These are phyloP conservation scores for Clitoria ternatea DNA, from an alignment of 306 rosid species.

Conservation along the genomic window DNA sequence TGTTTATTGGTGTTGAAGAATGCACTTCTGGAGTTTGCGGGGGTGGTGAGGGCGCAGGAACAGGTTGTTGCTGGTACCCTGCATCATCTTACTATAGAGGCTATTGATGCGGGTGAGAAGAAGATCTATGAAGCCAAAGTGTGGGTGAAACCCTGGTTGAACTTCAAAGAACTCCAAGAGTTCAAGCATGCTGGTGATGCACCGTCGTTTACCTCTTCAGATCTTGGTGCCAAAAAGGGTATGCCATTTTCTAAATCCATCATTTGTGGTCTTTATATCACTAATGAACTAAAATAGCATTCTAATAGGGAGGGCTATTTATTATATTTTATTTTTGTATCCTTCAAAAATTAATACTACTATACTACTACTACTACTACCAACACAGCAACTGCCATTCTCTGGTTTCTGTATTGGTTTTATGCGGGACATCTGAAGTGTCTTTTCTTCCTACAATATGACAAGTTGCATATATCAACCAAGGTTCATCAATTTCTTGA, in stretches of 20 bases:
- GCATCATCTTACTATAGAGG: constrained; percentile 76
- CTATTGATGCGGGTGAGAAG: constrained; percentile 60
- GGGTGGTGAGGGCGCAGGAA: constrained; percentile 64
- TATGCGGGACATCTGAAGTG: not conserved
- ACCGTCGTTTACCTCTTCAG: constrained; percentile 48
- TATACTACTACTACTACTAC: too few species aligned
- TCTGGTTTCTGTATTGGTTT: not conserved
- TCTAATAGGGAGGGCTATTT: not conserved
- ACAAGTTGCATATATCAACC: not conserved
- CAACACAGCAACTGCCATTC: not conserved
- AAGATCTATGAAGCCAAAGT: constrained; percentile 80
- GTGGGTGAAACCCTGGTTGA: constrained; percentile 89
- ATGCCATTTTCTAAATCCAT: not conserved
- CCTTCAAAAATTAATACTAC: not conserved
- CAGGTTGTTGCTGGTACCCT: constrained; percentile 83
- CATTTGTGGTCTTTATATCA: not conserved
- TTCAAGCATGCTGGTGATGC: constrained; percentile 59
- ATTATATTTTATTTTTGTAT: not conserved
- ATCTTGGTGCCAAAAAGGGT: constrained; percentile 74
- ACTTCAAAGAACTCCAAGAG: constrained; percentile 77
- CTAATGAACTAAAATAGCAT: not conserved
- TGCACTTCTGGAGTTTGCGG: constrained; percentile 59
- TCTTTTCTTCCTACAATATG: not conserved
- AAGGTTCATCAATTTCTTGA: not conserved
- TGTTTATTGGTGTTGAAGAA: constrained; percentile 38